phyloP scores from a whole-genome alignment of 176 grass and related monocot genomes.

The Tillandsia fasciculata region DNA sequence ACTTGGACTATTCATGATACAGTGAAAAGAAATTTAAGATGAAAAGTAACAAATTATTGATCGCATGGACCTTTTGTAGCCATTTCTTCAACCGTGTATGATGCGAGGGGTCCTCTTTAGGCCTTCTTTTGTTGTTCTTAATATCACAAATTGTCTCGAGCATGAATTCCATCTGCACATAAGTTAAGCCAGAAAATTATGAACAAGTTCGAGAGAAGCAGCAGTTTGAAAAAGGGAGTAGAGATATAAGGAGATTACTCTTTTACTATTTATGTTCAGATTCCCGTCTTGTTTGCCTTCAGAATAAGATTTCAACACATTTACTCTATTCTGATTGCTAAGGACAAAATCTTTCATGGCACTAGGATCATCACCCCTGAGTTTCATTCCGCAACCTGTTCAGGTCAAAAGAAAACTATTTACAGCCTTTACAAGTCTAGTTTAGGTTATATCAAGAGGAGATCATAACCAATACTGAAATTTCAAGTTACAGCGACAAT shows the following conservation, averaged over 20 bases:
- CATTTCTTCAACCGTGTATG: constrained; percentile 82
- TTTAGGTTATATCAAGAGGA: constrained; percentile 4
- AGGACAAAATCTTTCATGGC: constrained; percentile 96
- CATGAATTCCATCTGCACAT: constrained; percentile 87
- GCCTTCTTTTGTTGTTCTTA: constrained; percentile 90
- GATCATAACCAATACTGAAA: constrained; percentile 7
- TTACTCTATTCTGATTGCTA: constrained; percentile 53
- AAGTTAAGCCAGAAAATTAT: constrained; percentile 23
- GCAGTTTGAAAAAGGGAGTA: constrained; percentile 9
- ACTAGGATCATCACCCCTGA: constrained; percentile 64
- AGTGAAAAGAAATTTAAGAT: too few species aligned
- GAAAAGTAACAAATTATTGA: too few species aligned
- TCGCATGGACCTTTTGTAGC: constrained; percentile 70
- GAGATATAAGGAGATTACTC: constrained; percentile 44
- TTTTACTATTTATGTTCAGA: constrained; percentile 48
- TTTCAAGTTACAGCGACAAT: constrained; percentile 4
- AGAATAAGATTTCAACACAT: constrained; percentile 48
- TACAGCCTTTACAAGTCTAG: neutral
- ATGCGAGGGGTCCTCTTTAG: constrained; percentile 63
- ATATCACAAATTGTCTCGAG: constrained; percentile 89
- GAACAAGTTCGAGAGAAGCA: constrained; percentile 16
- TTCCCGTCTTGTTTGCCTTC: constrained; percentile 36
- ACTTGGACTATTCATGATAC: too few species aligned
- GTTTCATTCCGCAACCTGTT: constrained; percentile 82
- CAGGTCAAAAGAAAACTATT: constrained; percentile 9